phyloP scores from a whole-genome alignment of 495 filamentous ascomycete genomes.

The Aspergillus sclerotioniger region DNA sequence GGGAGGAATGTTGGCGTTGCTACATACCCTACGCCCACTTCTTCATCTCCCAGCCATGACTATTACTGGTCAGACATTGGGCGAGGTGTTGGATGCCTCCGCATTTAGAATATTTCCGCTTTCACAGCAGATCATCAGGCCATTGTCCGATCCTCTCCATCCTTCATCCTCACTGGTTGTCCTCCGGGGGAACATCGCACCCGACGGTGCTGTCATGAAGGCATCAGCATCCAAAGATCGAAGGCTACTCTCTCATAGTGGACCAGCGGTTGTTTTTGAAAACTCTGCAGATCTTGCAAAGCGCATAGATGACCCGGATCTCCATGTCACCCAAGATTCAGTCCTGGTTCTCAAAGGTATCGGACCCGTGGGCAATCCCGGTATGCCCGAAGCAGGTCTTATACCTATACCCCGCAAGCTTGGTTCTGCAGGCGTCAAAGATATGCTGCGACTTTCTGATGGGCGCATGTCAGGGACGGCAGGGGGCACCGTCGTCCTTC shows the following conservation, averaged over 20 bases:
- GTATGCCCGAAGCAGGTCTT: conserved; percentile 62
- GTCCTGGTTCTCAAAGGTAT: conserved; percentile 62
- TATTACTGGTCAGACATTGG: conserved; percentile 57
- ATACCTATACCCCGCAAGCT: conserved; percentile 62
- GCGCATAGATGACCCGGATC: conserved; percentile 55
- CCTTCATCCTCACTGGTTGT: conserved; percentile 56
- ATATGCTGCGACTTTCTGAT: conserved; percentile 67
- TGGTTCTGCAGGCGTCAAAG: conserved; percentile 52
- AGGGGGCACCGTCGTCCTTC: conserved; percentile 63
- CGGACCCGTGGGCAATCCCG: conserved; percentile 62
- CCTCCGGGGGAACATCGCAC: conserved; percentile 55
- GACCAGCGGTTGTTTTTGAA: conserved; percentile 58
- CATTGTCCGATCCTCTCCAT: conserved; percentile 53
- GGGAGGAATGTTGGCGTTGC: conserved; percentile 60
- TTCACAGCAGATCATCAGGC: conserved; percentile 47
- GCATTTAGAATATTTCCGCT: conserved; percentile 39
- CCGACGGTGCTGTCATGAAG: conserved; percentile 60
- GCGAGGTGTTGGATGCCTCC: conserved; percentile 49
- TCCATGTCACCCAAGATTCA: conserved; percentile 50
- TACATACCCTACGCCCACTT: conserved; percentile 55
- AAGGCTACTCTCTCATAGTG: conserved; percentile 49
- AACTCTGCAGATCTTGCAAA: conserved; percentile 54
- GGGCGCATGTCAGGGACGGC: conserved; percentile 69
- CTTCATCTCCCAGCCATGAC: conserved; percentile 58
- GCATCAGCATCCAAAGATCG: conserved; percentile 59